Base-by-base conservation (phyloP, 768 basidiomycete species). In the Scleroderma bovista region DNA sequence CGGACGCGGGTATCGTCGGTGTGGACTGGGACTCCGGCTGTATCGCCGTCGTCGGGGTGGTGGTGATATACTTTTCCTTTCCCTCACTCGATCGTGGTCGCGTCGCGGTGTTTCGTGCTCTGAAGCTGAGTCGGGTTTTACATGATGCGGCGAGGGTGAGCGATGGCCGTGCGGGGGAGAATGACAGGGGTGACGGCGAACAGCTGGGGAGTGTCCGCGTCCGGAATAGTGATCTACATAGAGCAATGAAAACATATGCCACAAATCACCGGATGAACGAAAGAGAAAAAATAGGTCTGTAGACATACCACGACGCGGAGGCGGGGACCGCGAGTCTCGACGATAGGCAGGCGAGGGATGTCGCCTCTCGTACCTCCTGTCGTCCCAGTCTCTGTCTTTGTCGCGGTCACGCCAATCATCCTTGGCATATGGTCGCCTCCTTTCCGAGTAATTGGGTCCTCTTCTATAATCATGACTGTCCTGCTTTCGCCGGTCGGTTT, bases 291-390 rank as follows among this genome's bases (percentile, higher is more conserved):
- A 33, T 11, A 4, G 32, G 19, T 15, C 10, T 29, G 8, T 15
- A 17, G 22, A 19, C 17, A 34, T 63, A 34, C 60, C 20, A 43
- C 41, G 34, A 12, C 26, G 39, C 39, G 20, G 19, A 23, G 41
- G 63, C 6, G 62, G 62, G 3, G 62, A 65, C 29, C 44, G 16
- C 37, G 56, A 57, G 44, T 50, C 54, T 33, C 60, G 52, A 32
- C 51, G 56, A 48, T 59, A 57, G 12, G 9, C 34, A n/a, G 62
- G 56, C 7, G 62, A 55, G 22, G 44, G 20, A 8, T 46, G 47
- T 17, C 54, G 51, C 46, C 60, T 51, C 19, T 66, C 64, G 6
- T 56, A 45, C 15, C 63, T 56, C 26, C 58, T 54, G 37, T 60
- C 63, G 33, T 62, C 63, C 47, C 58, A 11, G 1, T 48, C 54